Evolutionary conservation across 345 rosid species (phyloP).

Genomic region (Arabis hirsuta): DNA sequence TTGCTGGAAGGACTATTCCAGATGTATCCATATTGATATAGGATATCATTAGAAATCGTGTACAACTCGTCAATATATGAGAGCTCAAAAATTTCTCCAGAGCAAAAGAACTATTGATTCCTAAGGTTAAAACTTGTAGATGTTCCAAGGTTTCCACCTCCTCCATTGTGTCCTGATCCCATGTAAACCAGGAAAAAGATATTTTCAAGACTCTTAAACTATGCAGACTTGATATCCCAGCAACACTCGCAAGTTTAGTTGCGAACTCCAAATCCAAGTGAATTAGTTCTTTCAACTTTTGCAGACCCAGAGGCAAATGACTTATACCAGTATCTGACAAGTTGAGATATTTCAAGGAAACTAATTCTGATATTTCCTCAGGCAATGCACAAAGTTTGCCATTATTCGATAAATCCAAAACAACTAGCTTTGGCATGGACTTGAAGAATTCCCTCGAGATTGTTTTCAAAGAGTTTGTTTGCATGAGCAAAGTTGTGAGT

Average conservation of each 20-base stretch:
- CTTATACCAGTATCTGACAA: not conserved
- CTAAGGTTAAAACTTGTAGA: not conserved
- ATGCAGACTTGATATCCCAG: conserved; percentile 11
- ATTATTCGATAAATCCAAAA: conserved; percentile 43
- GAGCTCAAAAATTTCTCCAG: not conserved
- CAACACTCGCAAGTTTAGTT: accelerated
- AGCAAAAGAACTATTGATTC: accelerated
- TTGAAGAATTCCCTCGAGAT: conserved; percentile 40
- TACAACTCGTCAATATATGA: conserved; percentile 4
- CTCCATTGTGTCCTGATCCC: not conserved
- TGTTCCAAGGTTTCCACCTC: conserved; percentile 13
- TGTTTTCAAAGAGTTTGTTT: not conserved
- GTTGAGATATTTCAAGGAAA: conserved; percentile 35
- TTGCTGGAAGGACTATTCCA: not conserved
- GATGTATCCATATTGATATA: not conserved
- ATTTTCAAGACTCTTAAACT: not conserved
- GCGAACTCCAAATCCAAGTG: not conserved
- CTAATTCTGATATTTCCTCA: not conserved
- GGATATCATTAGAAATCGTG: accelerated
- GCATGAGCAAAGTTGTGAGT: conserved; percentile 39
- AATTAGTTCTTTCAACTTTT: conserved; percentile 11
- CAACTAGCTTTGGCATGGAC: conserved; percentile 44
- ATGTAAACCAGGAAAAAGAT: accelerated
- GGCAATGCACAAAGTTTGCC: not conserved
- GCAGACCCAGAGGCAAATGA: conserved; percentile 1